Evolutionary conservation across 441 rosid species (phyloP), one percentile per base, ranked within the genome.

Genomic region (Bocquillonia castaneifolia): DNA sequence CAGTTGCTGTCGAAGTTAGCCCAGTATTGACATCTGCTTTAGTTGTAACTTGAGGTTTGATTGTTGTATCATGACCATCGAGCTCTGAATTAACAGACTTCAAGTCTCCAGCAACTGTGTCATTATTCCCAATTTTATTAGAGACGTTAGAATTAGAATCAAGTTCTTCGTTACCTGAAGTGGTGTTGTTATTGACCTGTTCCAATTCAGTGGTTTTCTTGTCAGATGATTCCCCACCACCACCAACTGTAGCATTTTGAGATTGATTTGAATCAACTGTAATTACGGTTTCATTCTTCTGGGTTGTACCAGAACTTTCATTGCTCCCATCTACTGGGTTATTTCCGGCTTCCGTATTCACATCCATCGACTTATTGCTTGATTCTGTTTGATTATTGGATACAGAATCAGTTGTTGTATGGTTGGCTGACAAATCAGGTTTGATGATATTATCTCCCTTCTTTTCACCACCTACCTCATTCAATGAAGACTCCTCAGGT

Each of bases 271-370:
- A 67, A 64, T 58, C 77, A 32, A 32, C 57, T 55, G 67, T 50
- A 51, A 70, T 75, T 59, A 65, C 64, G 40, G 82, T 77, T 68
- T 73, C 86, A 31, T 80, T 84, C 70, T 78, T 76, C 74, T 72
- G 69, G 58, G 78, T 32, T 9, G 59, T 72, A 45, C 61, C 77
- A 50, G 73, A 44, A 45, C 68, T 68, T 52, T 72, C 75, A 42
- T 66, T 72, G 65, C 37, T 66, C 52, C 61, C 76, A 70, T 44
- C 76, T 50, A 74, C 66, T 6, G 76, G 53, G 25, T 70, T 66
- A 67, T 76, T 66, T 50, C 69, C 74, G 26, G 79, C 48, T 73
- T 80, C 87, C 51, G 60, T 62, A 70, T 25, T 76, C 34, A 34
- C 59, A 74, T 76, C 88, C 12, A 78, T 61, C 3, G 74, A 52